These are phyloP conservation scores for Endoconidiophora polonica DNA, from an alignment of 2,329 filamentous ascomycete species.

Conservation along the genomic window DNA sequence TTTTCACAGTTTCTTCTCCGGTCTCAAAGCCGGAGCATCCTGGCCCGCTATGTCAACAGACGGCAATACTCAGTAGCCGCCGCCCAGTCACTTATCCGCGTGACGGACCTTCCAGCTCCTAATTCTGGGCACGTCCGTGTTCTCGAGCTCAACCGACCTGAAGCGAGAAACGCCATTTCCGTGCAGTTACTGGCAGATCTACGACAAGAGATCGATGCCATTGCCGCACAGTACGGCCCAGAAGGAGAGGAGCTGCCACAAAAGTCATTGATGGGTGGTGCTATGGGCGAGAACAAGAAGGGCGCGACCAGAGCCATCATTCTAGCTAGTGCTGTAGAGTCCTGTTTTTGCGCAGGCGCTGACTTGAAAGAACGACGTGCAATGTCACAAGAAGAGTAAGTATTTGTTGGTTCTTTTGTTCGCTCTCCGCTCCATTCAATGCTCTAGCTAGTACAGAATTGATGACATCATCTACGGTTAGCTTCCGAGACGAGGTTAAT, in stretches of 20 bases:
- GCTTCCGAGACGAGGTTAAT: background rate
- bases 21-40: too few species aligned
- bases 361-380: slow-evolving; percentile 76
- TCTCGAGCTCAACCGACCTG: slow-evolving; percentile 70
- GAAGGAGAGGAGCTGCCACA: slow-evolving; percentile 34
- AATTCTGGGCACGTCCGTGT: slow-evolving; percentile 72
- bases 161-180: slow-evolving; percentile 83
- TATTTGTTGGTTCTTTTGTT: slow-evolving; percentile 9
- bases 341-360: slow-evolving; percentile 83
- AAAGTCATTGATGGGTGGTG: slow-evolving; percentile 27
- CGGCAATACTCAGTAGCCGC: slow-evolving; percentile 29
- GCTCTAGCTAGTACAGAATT: background rate
- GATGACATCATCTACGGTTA: background rate
- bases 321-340: slow-evolving; percentile 68
- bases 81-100: slow-evolving; percentile 42
- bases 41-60: slow-evolving; percentile 6
- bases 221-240: slow-evolving; percentile 50
- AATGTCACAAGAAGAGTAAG: slow-evolving; percentile 65
- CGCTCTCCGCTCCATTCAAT: background rate
- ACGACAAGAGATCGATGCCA: slow-evolving; percentile 51
- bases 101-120: slow-evolving; percentile 60
- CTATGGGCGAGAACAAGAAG: slow-evolving; percentile 26
- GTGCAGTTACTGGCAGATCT: slow-evolving; percentile 57
- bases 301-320: slow-evolving; percentile 64
- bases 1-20: background rate